Percentiles rank a stretch among this genome's conserved stretches.
These are phyloP conservation scores for Lachnellula cervina DNA, from an alignment of 2,329 filamentous ascomycete species.

Conservation along the genomic window DNA sequence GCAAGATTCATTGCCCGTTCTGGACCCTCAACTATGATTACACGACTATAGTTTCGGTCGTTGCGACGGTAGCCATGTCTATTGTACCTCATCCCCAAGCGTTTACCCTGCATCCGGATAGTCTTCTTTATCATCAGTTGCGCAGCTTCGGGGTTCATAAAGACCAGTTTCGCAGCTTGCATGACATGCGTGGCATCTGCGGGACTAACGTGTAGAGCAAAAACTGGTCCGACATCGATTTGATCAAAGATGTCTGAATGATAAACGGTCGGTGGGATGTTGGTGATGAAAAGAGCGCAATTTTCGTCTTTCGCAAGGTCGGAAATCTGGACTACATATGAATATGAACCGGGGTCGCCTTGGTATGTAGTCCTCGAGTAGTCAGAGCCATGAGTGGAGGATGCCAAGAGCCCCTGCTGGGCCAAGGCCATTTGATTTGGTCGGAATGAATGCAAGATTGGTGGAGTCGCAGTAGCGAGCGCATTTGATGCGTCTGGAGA, in stretches of 20 bases:
- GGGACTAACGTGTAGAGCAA: slow-evolving; percentile 11
- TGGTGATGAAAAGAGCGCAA: slow-evolving; percentile 20
- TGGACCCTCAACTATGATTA: slow-evolving; percentile 12
- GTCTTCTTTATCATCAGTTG: slow-evolving; percentile 1
- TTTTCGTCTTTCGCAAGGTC: slow-evolving; percentile 15
- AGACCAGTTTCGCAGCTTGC: slow-evolving; percentile 19
- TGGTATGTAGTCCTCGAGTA: neutral
- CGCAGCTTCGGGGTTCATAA: slow-evolving; percentile 12
- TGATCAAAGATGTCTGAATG: slow-evolving; percentile 14
- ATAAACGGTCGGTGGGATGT: slow-evolving; percentile 9
- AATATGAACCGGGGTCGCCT: neutral
- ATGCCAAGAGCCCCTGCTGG: too few species aligned
- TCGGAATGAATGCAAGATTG: too few species aligned
- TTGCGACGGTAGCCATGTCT: slow-evolving; percentile 9
- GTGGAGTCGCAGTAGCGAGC: too few species aligned
- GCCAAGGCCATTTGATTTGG: too few species aligned
- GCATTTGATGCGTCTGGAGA: too few species aligned
- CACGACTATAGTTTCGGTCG: slow-evolving; percentile 3
- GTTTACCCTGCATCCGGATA: slow-evolving; percentile 1
- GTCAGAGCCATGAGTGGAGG: neutral
- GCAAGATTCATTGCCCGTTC: slow-evolving; percentile 7
- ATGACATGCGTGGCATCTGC: slow-evolving; percentile 6
- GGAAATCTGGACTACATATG: neutral
- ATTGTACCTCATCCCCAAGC: slow-evolving; percentile 9
- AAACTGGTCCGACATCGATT: slow-evolving; percentile 18